Percentiles rank a stretch among this genome's conserved stretches.
Conservation (phyloP, 495 filamentous ascomycete genomes). For the Lepraria neglecta region DNA sequence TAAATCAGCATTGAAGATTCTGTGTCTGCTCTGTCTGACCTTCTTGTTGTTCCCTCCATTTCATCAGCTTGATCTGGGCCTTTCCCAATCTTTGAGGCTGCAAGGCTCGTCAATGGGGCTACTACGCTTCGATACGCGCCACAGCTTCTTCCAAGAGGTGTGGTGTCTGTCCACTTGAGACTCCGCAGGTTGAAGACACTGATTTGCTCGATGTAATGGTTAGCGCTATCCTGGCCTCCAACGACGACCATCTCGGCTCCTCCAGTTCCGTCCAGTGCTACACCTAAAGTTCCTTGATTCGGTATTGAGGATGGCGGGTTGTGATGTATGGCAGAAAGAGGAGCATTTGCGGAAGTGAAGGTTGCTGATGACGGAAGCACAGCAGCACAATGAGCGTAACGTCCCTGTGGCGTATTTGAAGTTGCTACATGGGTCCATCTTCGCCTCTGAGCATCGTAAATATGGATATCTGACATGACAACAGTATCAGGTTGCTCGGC, state of each 20-base stretch:
- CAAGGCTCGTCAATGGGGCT: constrained; percentile 65
- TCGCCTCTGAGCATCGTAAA: constrained; percentile 80
- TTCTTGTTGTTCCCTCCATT: constrained; percentile 33
- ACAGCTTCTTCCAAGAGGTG: constrained; percentile 76
- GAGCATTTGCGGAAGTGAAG: constrained; percentile 75
- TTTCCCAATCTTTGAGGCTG: constrained; percentile 65
- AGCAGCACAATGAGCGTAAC: constrained; percentile 94
- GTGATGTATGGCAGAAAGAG: constrained; percentile 78
- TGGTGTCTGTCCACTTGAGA: constrained; percentile 88
- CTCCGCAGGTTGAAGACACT: constrained; percentile 97
- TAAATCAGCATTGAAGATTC: constrained; percentile 91
- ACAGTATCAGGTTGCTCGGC: constrained; percentile 82
- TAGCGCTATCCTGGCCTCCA: constrained; percentile 92
- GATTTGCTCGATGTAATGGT: constrained; percentile 97
- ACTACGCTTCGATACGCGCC: constrained; percentile 95
- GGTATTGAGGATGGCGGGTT: constrained; percentile 73
- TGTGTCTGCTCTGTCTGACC: constrained; percentile 45
- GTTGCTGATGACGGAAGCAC: constrained; percentile 81
- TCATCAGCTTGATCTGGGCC: constrained; percentile 37
- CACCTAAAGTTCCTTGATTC: constrained; percentile 78
- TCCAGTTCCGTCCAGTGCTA: constrained; percentile 80
- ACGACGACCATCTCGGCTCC: constrained; percentile 97
- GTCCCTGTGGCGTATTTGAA: constrained; percentile 77
- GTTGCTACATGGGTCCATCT: constrained; percentile 82
- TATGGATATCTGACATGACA: constrained; percentile 97